Base-by-base conservation (phyloP, 108 stramenopile genomes). In the Cyclostephanos invisitatus region DNA sequence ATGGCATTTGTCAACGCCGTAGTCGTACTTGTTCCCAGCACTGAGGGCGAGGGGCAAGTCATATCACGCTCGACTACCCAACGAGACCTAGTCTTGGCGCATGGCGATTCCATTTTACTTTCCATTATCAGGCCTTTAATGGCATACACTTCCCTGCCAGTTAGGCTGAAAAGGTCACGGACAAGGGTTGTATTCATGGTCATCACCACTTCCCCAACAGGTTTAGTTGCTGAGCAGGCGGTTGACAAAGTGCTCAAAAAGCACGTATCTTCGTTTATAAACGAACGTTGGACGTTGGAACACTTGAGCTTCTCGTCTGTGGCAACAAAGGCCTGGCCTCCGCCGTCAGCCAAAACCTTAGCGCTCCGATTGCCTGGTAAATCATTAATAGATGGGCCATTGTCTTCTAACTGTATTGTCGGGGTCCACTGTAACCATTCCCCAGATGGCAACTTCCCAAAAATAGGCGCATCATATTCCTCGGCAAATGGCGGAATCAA, bases 181-280 rank as follows among this genome's bases (percentile, higher is more conserved):
- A 83, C 49, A 14, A 27, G 66, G n/a, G 61, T 62, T 6, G 68
- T 32, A 27, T 70, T 69, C 48, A 83, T 38, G 7, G 37, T 28
- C 25, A 83, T 65, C 7, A 62, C n/a, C n/a, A 82, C 72, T 14
- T 78, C 77, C 35, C 72, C 66, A 66, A 59, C 61, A 12, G 35
- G 29, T 0, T 61, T 49, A 11, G 68, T 36, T 9, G 78, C 18
- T 8, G 69, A 71, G 50, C 80, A 81, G 10, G 80, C 55, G 7
- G 62, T 77, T 35, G 44, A 56, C 46, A 38, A 50, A 7, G 69
- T 76, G 22, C 62, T 65, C 36, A 75, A 64, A 48, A 81, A 62
- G 36, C 85, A 86, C 5, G 68, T 68, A n/a, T 83, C 80, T 67
- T 86, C 85, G 50, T 86, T 86, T 62, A 78, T 44, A 25, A 84